These are phyloP conservation scores for Tolypocladium cylindrosporum DNA, from an alignment of 2,329 filamentous ascomycete species.

Conservation along the genomic window DNA sequence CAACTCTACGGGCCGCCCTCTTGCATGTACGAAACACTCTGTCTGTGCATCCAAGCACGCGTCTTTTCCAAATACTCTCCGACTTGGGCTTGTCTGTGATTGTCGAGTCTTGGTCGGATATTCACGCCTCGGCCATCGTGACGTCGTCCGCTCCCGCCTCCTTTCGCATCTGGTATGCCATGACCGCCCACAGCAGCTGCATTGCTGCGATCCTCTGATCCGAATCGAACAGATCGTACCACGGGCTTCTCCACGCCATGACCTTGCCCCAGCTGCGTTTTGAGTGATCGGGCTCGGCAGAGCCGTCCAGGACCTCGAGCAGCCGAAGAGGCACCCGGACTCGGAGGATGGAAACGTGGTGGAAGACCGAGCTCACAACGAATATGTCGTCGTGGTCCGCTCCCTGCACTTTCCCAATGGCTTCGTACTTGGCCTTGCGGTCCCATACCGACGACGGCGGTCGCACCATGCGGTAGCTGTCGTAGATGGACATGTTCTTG, in stretches of 20 bases:
- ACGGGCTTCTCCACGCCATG: conserved; percentile 46
- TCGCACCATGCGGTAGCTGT: conserved; percentile 53
- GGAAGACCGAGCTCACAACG: conserved; percentile 50
- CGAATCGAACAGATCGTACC: conserved; percentile 49
- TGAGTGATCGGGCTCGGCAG: conserved; percentile 19
- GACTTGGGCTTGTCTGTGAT: not conserved
- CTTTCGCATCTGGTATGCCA: conserved; percentile 50
- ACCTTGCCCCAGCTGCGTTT: conserved; percentile 40
- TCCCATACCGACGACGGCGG: conserved; percentile 51
- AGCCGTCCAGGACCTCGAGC: conserved; percentile 42
- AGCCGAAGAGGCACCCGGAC: conserved; percentile 46
- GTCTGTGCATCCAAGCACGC: not conserved
- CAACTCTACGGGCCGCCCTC: not conserved
- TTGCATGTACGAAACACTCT: not conserved
- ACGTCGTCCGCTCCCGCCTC: conserved; percentile 3
- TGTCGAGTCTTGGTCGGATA: conserved; percentile 1
- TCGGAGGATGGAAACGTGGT: conserved; percentile 49
- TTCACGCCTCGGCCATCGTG: conserved; percentile 1
- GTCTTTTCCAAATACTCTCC: not conserved
- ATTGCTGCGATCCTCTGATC: conserved; percentile 47
- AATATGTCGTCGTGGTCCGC: conserved; percentile 50
- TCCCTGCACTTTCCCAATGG: conserved; percentile 41
- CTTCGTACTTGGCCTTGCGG: conserved; percentile 44
- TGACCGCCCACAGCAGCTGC: conserved; percentile 47
- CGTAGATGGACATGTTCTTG: conserved; percentile 49